These are phyloP conservation scores for Phoma sp. DNA, from an alignment of 2,329 filamentous ascomycete species.

Conservation along the genomic window DNA sequence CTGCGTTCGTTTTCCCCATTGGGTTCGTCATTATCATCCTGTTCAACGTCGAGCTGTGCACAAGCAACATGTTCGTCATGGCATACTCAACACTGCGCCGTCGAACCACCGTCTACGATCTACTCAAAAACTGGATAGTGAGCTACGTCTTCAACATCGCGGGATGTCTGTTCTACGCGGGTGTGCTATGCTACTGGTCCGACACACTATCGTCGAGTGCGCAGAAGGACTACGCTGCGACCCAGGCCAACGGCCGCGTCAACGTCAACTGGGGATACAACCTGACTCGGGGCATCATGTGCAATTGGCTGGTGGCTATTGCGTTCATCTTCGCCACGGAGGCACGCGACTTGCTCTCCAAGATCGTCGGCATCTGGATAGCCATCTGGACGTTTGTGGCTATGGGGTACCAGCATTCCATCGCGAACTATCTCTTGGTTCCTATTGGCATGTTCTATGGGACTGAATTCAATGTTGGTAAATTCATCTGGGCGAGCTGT, in stretches of 20 bases:
- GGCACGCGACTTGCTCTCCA: constrained; percentile 7
- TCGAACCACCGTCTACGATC: constrained; percentile 14
- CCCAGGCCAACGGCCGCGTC: constrained; percentile 12
- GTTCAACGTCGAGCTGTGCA: constrained; percentile 23
- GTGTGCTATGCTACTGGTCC: constrained; percentile 21
- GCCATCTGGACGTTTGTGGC: constrained; percentile 11
- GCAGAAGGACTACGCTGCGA: constrained; percentile 14
- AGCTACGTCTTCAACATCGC: constrained; percentile 19
- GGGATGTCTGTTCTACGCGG: constrained; percentile 21
- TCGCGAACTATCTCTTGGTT: constrained; percentile 16
- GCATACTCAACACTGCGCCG: constrained; percentile 16
- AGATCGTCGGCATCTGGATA: constrained; percentile 18
- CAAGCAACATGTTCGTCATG: constrained; percentile 28
- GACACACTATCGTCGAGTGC: constrained; percentile 19
- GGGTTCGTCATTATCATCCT: constrained; percentile 24
- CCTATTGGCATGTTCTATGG: constrained; percentile 19
- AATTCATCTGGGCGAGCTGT: constrained; percentile 18
- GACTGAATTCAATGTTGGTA: constrained; percentile 8
- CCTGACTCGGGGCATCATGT: constrained; percentile 14
- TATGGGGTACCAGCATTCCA: constrained; percentile 17
- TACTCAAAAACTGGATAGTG: constrained; percentile 16
- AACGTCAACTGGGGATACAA: constrained; percentile 19
- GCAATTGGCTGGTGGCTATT: constrained; percentile 15
- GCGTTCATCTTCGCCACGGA: constrained; percentile 15
- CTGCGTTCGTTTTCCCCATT: constrained; percentile 17